phyloP scores from a whole-genome alignment of 768 basidiomycete genomes.

The Tricholoma hemisulphureum region DNA sequence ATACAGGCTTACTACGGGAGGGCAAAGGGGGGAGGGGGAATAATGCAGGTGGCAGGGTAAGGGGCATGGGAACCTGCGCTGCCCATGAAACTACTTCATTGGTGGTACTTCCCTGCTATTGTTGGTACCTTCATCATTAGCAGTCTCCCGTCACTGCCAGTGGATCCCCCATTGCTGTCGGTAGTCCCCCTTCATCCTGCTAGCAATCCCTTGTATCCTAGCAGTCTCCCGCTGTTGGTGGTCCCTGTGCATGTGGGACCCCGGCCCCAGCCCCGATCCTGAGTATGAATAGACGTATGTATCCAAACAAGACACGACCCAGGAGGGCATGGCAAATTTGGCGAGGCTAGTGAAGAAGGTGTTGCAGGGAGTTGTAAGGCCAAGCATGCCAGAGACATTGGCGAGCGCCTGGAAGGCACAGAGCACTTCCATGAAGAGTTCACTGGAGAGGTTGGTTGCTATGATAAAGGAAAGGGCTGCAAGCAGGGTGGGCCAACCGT shows the following conservation, averaged over 20 bases:
- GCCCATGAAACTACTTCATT: no score
- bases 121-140: no score
- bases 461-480: constrained; percentile 89
- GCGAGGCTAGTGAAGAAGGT: constrained; percentile 88
- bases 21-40: no score
- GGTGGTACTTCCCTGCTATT: no score
- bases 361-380: constrained; percentile 82
- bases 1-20: no score
- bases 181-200: no score
- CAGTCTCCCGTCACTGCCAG: no score
- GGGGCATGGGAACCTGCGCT: no score
- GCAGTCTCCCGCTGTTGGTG: no score
- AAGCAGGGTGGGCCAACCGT: constrained; percentile 89
- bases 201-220: no score
- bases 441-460: constrained; percentile 86
- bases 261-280: neutral
- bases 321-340: constrained; percentile 89
- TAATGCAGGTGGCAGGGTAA: no score
- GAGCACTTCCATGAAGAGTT: constrained; percentile 85
- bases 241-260: neutral
- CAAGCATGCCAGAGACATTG: constrained; percentile 87
- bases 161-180: no score
- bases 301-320: constrained; percentile 84
- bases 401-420: constrained; percentile 81
- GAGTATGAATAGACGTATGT: constrained; percentile 38